phyloP scores from a whole-genome alignment of 192 early-diverging fungal species.

The Chytriomyces sp. region DNA sequence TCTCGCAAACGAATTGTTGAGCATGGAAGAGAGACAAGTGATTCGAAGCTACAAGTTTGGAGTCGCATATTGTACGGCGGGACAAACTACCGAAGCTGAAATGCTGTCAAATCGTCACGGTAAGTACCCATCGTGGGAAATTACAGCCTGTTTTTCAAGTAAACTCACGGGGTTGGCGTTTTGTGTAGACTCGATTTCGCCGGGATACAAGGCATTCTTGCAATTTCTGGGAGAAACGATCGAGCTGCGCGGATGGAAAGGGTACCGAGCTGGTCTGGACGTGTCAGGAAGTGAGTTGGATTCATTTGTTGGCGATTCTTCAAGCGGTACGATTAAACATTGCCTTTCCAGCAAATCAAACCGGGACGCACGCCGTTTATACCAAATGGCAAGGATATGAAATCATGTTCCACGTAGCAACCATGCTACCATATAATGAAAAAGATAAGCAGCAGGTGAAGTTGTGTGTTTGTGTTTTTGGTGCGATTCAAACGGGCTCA shows the following conservation, averaged over 20 bases:
- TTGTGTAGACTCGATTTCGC: slow-evolving; percentile 48
- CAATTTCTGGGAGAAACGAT: slow-evolving; percentile 74
- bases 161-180: slow-evolving; percentile 2
- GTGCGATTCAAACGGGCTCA: no score
- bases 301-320: not conserved
- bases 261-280: slow-evolving; percentile 79
- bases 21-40: slow-evolving; percentile 77
- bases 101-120: slow-evolving; percentile 73
- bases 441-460: slow-evolving; percentile 70
- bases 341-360: slow-evolving; percentile 60
- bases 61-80: slow-evolving; percentile 69
- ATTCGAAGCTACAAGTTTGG: slow-evolving; percentile 81
- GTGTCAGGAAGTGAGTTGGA: slow-evolving; percentile 58
- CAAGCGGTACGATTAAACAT: not conserved
- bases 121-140: not conserved
- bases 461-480: not conserved
- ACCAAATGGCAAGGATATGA: slow-evolving; percentile 77
- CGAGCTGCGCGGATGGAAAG: slow-evolving; percentile 72
- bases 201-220: slow-evolving; percentile 67
- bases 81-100: slow-evolving; percentile 77
- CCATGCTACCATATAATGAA: slow-evolving; percentile 70
- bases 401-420: slow-evolving; percentile 80
- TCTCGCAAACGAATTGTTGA: slow-evolving; percentile 67
- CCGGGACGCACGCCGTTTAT: slow-evolving; percentile 71
- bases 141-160: slow-evolving; percentile 15